These are phyloP conservation scores for Neofusicoccum parvum DNA, from an alignment of 2,329 filamentous ascomycete genomes.

Conservation along the genomic window DNA sequence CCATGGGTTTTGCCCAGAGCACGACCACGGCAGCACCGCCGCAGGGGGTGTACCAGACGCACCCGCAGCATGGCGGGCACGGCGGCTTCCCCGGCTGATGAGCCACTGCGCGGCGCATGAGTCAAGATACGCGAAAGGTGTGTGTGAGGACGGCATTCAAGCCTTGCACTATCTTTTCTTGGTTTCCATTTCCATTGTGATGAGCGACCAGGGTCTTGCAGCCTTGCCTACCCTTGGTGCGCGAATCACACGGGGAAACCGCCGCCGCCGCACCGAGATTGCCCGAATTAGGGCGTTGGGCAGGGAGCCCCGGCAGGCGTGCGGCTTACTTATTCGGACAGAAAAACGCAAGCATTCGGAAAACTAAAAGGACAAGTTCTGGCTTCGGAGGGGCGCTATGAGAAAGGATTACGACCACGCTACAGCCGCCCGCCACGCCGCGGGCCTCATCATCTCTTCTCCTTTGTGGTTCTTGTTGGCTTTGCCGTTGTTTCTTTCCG, in stretches of 20 bases:
- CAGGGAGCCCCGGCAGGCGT: conserved; percentile 6
- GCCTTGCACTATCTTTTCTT: conserved; percentile 16
- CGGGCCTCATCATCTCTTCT: background rate
- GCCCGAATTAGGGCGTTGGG: conserved; percentile 8
- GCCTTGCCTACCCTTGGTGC: conserved; percentile 12
- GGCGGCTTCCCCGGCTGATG: conserved; percentile 21
- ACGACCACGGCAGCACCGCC: conserved; percentile 15
- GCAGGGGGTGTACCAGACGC: conserved; percentile 12
- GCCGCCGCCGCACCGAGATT: conserved; percentile 17
- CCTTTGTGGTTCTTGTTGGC: conserved; percentile 8
- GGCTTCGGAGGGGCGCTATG: background rate
- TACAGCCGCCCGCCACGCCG: background rate
- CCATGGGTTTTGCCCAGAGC: conserved; percentile 18
- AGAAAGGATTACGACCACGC: background rate
- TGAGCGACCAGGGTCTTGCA: conserved; percentile 14
- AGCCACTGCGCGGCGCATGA: conserved; percentile 1
- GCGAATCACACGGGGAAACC: conserved; percentile 18
- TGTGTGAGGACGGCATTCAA: conserved; percentile 16
- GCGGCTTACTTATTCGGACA: background rate
- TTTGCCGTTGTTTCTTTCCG: conserved; percentile 8
- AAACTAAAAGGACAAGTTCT: conserved; percentile 1
- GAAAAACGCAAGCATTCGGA: background rate
- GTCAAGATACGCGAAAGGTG: conserved; percentile 6
- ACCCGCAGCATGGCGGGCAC: conserved; percentile 12
- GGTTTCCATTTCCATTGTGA: conserved; percentile 18